phyloP scores from a whole-genome alignment of 208 protist species.

The Crithidia expoeki region DNA sequence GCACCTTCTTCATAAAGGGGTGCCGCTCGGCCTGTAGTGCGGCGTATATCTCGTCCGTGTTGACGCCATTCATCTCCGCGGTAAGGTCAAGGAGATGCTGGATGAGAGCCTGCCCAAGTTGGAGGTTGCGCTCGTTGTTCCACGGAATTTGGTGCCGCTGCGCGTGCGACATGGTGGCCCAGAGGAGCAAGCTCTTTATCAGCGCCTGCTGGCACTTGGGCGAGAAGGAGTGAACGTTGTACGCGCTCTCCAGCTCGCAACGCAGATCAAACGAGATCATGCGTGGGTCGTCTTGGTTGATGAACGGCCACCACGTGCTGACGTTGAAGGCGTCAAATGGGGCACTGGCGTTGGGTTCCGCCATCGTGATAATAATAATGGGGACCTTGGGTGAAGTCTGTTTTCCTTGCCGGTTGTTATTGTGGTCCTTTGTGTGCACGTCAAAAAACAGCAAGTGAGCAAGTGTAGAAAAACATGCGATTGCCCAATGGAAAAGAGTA shows the following conservation, averaged over 20 bases:
- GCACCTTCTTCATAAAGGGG: constrained; percentile 24
- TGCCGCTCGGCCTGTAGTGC: constrained; percentile 22
- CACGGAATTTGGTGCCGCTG: constrained; percentile 13
- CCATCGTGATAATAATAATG: neutral
- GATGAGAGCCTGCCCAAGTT: constrained; percentile 20
- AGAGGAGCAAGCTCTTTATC: constrained; percentile 14
- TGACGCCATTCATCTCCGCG: constrained; percentile 23
- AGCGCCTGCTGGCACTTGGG: constrained; percentile 16
- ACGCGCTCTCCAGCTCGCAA: constrained; percentile 11
- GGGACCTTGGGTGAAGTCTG: neutral
- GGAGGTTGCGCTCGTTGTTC: constrained; percentile 12
- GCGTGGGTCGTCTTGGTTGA: constrained; percentile 21
- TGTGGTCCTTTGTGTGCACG: too few species aligned
- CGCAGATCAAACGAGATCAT: constrained; percentile 22
- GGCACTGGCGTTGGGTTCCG: neutral
- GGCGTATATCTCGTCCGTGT: constrained; percentile 24
- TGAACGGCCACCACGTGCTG: constrained; percentile 14
- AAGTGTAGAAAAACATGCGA: too few species aligned
- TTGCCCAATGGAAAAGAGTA: too few species aligned
- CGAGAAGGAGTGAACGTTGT: constrained; percentile 16
- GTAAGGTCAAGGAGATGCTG: constrained; percentile 29
- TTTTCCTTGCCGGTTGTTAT: too few species aligned
- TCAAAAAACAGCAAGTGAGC: too few species aligned
- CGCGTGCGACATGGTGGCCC: constrained; percentile 7
- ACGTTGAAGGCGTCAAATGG: constrained; percentile 20